Percentiles rank a stretch among this genome's conserved stretches.
Evolutionary conservation across 2,329 filamentous ascomycete genomes (phyloP).

Genomic region (Sclerotiophoma versabilis): DNA sequence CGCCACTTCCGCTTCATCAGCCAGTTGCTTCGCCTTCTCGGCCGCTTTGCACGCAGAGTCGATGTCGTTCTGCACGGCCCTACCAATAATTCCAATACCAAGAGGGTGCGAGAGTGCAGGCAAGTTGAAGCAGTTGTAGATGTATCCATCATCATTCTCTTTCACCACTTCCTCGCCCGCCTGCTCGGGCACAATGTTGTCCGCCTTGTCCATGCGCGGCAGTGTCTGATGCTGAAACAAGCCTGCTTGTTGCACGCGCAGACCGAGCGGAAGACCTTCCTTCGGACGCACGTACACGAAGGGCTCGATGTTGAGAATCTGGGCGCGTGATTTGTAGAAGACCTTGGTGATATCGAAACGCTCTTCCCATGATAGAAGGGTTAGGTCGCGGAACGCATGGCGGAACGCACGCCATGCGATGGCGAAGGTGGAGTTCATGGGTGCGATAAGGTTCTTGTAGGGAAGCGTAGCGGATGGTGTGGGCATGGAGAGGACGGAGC

Average conservation of each 20-base stretch:
- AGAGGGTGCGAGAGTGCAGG: conserved; percentile 19
- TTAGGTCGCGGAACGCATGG: conserved; percentile 50
- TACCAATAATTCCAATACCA: conserved; percentile 13
- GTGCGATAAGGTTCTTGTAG: conserved; percentile 37
- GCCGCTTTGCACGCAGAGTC: background rate
- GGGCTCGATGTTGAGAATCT: conserved; percentile 27
- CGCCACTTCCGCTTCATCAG: background rate
- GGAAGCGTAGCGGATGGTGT: conserved; percentile 6
- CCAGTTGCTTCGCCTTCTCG: background rate
- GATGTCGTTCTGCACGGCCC: background rate
- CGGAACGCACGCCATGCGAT: conserved; percentile 49
- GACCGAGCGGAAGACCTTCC: conserved; percentile 20
- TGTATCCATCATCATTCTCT: conserved; percentile 15
- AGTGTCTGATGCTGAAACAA: conserved; percentile 6
- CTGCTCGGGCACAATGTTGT: background rate
- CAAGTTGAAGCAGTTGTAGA: conserved; percentile 15
- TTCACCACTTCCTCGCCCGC: too few species aligned
- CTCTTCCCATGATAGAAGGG: conserved; percentile 52
- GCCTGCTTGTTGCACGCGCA: conserved; percentile 15
- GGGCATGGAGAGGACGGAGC: conserved; percentile 18
- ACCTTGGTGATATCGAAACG: conserved; percentile 39
- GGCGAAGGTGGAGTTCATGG: conserved; percentile 39
- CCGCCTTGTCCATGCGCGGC: background rate
- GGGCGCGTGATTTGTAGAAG: conserved; percentile 31
- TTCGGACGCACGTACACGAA: conserved; percentile 37